Conservation (phyloP, 164 flowering plant genomes). For the Santalum album region DNA sequence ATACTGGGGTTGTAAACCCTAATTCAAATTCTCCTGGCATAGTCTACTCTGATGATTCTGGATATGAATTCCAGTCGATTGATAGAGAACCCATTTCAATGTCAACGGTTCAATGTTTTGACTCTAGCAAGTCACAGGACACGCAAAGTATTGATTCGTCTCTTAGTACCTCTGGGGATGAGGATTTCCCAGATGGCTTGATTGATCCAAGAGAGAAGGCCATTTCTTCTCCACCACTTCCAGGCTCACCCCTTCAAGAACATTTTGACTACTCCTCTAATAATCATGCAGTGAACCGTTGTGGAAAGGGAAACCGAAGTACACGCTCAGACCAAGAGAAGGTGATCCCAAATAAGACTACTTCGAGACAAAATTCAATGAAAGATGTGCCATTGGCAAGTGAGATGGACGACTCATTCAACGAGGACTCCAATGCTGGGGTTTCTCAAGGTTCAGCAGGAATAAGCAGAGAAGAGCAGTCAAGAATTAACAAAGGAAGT, state of each 20-base stretch:
- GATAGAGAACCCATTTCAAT: conserved; percentile 16
- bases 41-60: conserved; percentile 4
- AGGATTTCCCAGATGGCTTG: conserved; percentile 19
- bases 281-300: conserved; percentile 16
- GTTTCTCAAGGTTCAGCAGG: conserved; percentile 29
- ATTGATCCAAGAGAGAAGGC: conserved; percentile 12
- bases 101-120: conserved; percentile 9
- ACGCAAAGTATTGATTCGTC: conserved; percentile 26
- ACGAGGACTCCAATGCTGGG: conserved; percentile 25
- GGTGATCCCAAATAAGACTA: conserved; percentile 15
- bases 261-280: conserved; percentile 29
- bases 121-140: conserved; percentile 21
- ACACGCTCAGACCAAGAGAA: conserved; percentile 36
- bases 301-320: conserved; percentile 35
- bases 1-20: background rate
- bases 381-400: conserved; percentile 28
- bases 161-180: conserved; percentile 22
- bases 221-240: conserved; percentile 23
- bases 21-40: background rate
- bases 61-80: too few species aligned
- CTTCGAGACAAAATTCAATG: conserved; percentile 25
- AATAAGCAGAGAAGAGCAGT: conserved; percentile 21
- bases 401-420: conserved; percentile 33
- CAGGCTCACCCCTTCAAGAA: conserved; percentile 31
- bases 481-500: conserved; percentile 24